phyloP scores from a whole-genome alignment of 257 asterid genomes.

The Penstemon davidsonii region DNA sequence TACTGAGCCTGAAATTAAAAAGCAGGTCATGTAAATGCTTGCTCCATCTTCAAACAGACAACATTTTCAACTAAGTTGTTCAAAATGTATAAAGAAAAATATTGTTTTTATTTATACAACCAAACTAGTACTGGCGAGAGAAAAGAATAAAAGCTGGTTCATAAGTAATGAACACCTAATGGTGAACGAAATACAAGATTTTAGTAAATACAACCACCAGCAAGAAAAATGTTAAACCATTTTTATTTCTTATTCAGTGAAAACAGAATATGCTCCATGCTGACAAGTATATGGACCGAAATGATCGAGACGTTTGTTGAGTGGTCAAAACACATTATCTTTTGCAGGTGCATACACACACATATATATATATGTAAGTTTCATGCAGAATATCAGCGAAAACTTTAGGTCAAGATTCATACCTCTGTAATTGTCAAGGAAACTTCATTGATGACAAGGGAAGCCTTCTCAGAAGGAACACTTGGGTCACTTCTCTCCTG shows the following conservation, averaged over 20 bases:
- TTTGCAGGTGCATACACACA: background rate
- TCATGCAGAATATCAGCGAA: constrained; percentile 6
- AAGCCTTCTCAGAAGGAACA: constrained; percentile 89
- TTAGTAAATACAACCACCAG: constrained; percentile 5
- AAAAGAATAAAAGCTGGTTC: constrained; percentile 14
- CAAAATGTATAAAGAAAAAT: constrained; percentile 11
- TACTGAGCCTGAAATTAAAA: constrained; percentile 73
- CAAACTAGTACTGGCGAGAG: background rate
- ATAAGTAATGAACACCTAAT: constrained; percentile 3
- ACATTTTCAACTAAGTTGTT: background rate
- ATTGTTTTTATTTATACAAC: background rate
- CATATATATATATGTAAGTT: constrained; percentile 16
- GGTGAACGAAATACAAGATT: background rate
- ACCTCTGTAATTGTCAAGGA: constrained; percentile 92
- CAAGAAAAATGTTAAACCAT: constrained; percentile 13
- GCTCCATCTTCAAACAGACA: constrained; percentile 22
- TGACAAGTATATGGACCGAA: constrained; percentile 21
- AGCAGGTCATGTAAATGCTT: constrained; percentile 23
- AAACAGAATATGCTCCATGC: constrained; percentile 21
- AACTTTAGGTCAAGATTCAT: constrained; percentile 25
- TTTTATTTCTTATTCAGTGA: too few relatives aligned
- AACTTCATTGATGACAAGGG: constrained; percentile 74
- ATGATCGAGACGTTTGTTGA: constrained; percentile 20
- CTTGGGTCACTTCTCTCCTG: constrained; percentile 80
- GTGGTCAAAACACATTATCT: background rate